Percentiles rank a stretch among this genome's conserved stretches.
Conservation (phyloP, 1,284 basidiomycete genomes). For the Rhodotorula sp. region DNA sequence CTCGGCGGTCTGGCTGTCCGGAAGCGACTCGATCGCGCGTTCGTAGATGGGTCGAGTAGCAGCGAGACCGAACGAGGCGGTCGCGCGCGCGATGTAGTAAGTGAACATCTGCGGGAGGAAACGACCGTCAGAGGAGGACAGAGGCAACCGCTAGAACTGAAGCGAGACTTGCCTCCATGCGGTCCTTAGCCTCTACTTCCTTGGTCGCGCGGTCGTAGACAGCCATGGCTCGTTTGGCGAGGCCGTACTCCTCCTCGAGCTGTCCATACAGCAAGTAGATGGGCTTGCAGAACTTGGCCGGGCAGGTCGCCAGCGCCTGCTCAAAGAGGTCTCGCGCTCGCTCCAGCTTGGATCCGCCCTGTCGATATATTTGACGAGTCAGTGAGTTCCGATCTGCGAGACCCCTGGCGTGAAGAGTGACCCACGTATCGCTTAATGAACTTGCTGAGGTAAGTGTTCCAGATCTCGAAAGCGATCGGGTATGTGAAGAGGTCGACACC, state of each 20-base stretch:
- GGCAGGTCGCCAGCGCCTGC: conserved; percentile 94
- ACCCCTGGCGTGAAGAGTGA: conserved; percentile 31
- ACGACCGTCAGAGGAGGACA: neutral
- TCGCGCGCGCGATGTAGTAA: conserved; percentile 96
- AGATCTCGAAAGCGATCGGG: conserved; percentile 96
- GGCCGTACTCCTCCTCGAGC: conserved; percentile 89
- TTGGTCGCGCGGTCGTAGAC: conserved; percentile 91
- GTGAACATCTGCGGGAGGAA: conserved; percentile 73
- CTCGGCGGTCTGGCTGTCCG: conserved; percentile 90
- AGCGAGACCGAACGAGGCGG: conserved; percentile 90
- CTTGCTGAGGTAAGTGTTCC: conserved; percentile 98
- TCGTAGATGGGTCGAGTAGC: conserved; percentile 97
- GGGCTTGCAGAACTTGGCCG: conserved; percentile 88
- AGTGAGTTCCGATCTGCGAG: neutral
- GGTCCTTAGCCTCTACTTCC: conserved; percentile 81
- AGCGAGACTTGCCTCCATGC: conserved; percentile 71
- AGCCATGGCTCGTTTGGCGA: conserved; percentile 93
- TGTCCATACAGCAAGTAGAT: conserved; percentile 93
- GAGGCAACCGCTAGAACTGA: neutral
- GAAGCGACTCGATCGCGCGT: conserved; percentile 87
- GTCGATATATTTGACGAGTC: neutral
- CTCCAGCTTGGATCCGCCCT: conserved; percentile 92
- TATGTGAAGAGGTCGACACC: conserved; percentile 97
- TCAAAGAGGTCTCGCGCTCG: conserved; percentile 95
- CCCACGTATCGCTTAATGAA: conserved; percentile 93